These are phyloP conservation scores for Heliamphora exappendiculata DNA, from an alignment of 148 eudicot species.

Conservation along the genomic window DNA sequence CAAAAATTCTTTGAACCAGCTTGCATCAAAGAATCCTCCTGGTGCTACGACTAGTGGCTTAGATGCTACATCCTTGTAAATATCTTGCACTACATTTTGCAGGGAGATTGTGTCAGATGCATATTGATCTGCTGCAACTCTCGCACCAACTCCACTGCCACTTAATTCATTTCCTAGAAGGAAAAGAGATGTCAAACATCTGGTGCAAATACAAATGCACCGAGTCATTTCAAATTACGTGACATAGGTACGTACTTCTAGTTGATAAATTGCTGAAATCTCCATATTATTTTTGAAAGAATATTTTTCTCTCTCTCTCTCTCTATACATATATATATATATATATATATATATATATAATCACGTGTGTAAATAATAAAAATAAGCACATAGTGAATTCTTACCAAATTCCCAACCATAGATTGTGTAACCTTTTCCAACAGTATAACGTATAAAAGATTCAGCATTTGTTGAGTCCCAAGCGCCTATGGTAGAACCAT, in stretches of 20 bases:
- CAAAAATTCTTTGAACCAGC: constrained; percentile 60
- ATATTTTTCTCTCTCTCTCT: neutral
- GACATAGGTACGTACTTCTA: neutral
- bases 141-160: constrained; percentile 67
- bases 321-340: too few species aligned
- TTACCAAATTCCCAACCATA: constrained; percentile 90
- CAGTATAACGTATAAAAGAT: constrained; percentile 68
- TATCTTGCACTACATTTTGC: constrained; percentile 35
- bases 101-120: constrained; percentile 45
- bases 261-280: neutral
- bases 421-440: constrained; percentile 51
- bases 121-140: constrained; percentile 64
- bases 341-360: neutral
- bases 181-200: neutral
- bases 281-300: neutral
- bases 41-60: constrained; percentile 70
- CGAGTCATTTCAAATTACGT: neutral
- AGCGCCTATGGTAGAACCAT: constrained; percentile 49
- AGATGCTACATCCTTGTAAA: constrained; percentile 30
- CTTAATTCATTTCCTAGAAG: constrained; percentile 77
- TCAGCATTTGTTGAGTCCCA: constrained; percentile 80
- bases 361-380: neutral
- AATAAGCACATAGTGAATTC: neutral
- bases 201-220: neutral
- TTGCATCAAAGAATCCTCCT: constrained; percentile 72